phyloP scores from a whole-genome alignment of 2,329 filamentous ascomycete genomes.

The Colletotrichum endophyticum region DNA sequence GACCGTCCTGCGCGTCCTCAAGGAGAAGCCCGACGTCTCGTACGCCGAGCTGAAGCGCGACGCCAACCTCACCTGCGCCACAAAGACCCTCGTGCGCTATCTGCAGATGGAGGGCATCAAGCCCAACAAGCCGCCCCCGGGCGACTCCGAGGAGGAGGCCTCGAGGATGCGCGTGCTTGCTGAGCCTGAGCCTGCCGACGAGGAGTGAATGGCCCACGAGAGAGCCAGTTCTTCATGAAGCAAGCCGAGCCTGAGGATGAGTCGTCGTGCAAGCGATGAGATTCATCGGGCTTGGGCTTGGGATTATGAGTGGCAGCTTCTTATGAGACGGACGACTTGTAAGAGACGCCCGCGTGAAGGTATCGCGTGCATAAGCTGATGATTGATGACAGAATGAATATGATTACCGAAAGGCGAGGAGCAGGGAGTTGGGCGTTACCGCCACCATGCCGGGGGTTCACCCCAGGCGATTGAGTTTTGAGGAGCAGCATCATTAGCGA shows the following conservation, averaged over 20 bases:
- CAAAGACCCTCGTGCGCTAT: constrained; percentile 17
- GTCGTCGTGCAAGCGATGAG: not conserved
- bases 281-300: not conserved
- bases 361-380: not conserved
- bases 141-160: constrained; percentile 19
- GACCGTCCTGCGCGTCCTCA: constrained; percentile 14
- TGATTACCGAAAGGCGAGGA: not conserved
- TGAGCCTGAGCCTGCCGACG: not conserved
- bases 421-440: not conserved
- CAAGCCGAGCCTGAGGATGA: not conserved
- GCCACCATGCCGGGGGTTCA: not conserved
- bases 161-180: constrained; percentile 8
- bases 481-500: not conserved
- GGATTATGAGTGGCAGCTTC: not conserved
- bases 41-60: constrained; percentile 18
- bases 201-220: not conserved
- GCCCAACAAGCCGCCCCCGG: constrained; percentile 18
- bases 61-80: constrained; percentile 15
- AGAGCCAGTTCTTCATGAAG: not conserved
- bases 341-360: not conserved
- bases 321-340: constrained; percentile 1
- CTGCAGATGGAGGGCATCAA: constrained; percentile 20
- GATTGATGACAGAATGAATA: not conserved
- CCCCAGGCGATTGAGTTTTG: not conserved
- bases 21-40: constrained; percentile 15